Evolutionary conservation across 495 filamentous ascomycete species (phyloP), one percentile per base, ranked within the genome.

Genomic region (Parathielavia hyrcaniae): DNA sequence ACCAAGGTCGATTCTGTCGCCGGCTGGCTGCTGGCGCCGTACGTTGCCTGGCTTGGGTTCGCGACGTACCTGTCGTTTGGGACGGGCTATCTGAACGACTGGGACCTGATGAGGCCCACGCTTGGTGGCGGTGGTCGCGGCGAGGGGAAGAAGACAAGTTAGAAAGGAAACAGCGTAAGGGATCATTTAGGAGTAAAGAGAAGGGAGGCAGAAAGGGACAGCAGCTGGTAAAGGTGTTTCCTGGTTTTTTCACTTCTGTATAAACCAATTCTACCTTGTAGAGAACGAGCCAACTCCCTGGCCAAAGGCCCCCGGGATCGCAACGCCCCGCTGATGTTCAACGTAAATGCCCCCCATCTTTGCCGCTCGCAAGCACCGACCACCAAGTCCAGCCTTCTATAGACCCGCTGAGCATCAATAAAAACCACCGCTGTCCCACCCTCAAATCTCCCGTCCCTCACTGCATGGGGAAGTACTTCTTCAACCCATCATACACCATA

Each of bases 401-500:
- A 30, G 26, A 30, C 26, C 26, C 26, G 6, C 26, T 30, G 26
- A 30, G 26, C 6, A 30, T 53, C 14, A 43, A 53, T 43, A 16
- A 13, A 53, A 30, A 2, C 7, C 35, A 6, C 20, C 34, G 9
- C 26, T n/a, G 1, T 3, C 43, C 17, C 7, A 16, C 20, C 14
- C 50, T 12, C 8, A 10, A 1, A n/a, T 14, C n/a, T 49, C n/a
- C n/a, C 35, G 11, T 35, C 6, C 11, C 16, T 55, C 60, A 73
- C 53, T 66, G 72, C 62, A 78, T 61, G 14, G 77, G 74, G 14
- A 90, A 80, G 67, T 82, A 77, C 52, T 74, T 79, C 70, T 86
- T 87, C 72, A 97, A 74, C 41, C 82, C 84, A 74, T 97, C 91
- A 69, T 89, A 97, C 35, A 97, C 80, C 40, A 91, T 86, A 67